Conservation (phyloP, 768 basidiomycete species). For the Termitomyces sp. region DNA sequence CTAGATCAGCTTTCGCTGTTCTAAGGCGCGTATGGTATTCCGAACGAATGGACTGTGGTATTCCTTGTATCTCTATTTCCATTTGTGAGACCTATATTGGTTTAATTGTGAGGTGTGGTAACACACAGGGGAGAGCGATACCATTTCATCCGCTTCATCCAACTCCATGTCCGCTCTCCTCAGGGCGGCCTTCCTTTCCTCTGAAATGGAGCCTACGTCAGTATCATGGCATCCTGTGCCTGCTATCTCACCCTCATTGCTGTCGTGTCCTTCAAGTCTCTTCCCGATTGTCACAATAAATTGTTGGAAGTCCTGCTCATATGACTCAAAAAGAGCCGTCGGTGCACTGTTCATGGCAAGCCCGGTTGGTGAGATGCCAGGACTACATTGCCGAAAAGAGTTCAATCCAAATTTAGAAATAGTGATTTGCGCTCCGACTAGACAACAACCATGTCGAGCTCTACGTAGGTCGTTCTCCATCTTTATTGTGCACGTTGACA, state of each 20-base stretch:
- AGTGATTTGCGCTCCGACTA: background rate
- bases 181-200: constrained; percentile 75
- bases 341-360: constrained; percentile 74
- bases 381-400: background rate
- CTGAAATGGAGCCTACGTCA: constrained; percentile 32
- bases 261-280: constrained; percentile 67
- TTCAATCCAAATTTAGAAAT: background rate
- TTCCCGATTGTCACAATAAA: constrained; percentile 69
- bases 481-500: background rate
- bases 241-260: constrained; percentile 51
- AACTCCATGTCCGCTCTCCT: constrained; percentile 90
- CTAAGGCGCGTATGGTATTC: constrained; percentile 75
- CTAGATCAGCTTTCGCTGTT: constrained; percentile 68
- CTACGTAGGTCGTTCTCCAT: constrained; percentile 32
- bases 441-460: constrained; percentile 34
- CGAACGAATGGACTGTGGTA: constrained; percentile 78
- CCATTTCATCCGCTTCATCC: constrained; percentile 98
- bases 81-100: constrained; percentile 85
- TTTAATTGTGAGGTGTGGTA: constrained; percentile 1
- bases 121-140: constrained; percentile 18
- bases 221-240: background rate
- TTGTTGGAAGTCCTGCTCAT: constrained; percentile 89
- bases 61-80: constrained; percentile 97
- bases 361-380: background rate
- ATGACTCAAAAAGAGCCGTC: constrained; percentile 82